Base-by-base conservation (phyloP, 345 rosid species). In the Salix suchowensis region DNA sequence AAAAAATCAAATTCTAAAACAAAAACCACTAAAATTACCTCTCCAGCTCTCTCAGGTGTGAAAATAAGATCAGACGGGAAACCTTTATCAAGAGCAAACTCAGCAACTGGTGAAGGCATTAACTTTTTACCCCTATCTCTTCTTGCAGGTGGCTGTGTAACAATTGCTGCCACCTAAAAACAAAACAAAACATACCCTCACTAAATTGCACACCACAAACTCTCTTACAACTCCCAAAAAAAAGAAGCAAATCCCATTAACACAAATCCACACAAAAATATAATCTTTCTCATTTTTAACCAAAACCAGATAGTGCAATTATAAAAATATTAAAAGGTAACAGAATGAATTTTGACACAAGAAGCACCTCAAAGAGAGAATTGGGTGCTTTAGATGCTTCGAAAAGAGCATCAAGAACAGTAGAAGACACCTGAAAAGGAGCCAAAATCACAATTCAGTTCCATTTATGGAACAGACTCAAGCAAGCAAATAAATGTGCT, bases 91-190 rank as follows among this genome's bases (percentile, higher is more conserved):
- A 91, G 85, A 64, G 98, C 98, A 80, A 85, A 82, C 81, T 89
- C 89, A 4, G 98, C 98, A 73, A 93, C 97, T 0, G 89, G 96
- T 14, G 96, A 93, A 70, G 94, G 97, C 90, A 87, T 76, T 54
- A 89, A 79, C 82, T 86, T 93, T 85, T 82, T 92, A 23, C 99
- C 97, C 50, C 99, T 87, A 61, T 86, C 96, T 83, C 93, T 88
- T 71, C 90, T 87, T 32, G 97, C 62, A 2, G 99, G 94, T 16
- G 97, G 97, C 73, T 93, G 99, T 24, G 97, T 96, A 48, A 96
- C 96, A 73, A 96, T 86, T 61, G 97, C 98, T 70, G 97, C 94
- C 82, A 93, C 91, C 98, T 95, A 80, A 78, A 11, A 83, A 67
- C 66, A 34, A 32, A 23, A 21, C 19, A 40, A 40, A 40, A 34